Evolutionary conservation across 2,329 filamentous ascomycete genomes (phyloP).

Genomic region (Aureobasidium sp.): DNA sequence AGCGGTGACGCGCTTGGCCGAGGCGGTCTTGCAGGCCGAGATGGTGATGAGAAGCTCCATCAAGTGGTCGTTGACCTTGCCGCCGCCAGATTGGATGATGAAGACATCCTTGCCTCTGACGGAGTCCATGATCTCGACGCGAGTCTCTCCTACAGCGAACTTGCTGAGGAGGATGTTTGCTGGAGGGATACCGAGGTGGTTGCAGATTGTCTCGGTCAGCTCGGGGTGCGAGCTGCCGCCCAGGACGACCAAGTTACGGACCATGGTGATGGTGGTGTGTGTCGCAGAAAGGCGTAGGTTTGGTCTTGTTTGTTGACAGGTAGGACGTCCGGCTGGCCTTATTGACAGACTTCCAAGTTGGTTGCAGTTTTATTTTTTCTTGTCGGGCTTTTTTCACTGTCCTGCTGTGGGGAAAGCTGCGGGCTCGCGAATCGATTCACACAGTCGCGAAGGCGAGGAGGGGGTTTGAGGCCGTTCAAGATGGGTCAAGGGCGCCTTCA

Average conservation of each 20-base stretch:
- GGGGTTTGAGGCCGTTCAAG: background rate
- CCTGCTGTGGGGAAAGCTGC: background rate
- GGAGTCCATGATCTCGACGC: constrained; percentile 92
- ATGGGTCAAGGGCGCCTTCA: background rate
- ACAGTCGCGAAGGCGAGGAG: background rate
- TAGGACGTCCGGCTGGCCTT: background rate
- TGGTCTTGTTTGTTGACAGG: background rate
- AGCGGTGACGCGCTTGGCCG: constrained; percentile 84
- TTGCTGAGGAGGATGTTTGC: constrained; percentile 80
- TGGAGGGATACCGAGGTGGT: constrained; percentile 75
- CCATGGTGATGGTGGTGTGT: constrained; percentile 48
- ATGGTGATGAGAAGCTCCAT: constrained; percentile 97
- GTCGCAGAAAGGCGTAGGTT: background rate
- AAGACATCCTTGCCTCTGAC: constrained; percentile 98
- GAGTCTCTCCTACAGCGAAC: constrained; percentile 90
- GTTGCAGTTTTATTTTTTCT: background rate
- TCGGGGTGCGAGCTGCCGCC: constrained; percentile 88
- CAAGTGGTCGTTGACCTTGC: constrained; percentile 90
- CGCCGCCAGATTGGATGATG: constrained; percentile 90
- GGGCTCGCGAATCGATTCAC: background rate
- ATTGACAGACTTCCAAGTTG: background rate
- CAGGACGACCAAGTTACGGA: constrained; percentile 89
- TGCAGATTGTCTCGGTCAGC: constrained; percentile 79
- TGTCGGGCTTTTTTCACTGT: background rate
- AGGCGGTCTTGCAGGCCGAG: constrained; percentile 93